Base-by-base conservation (phyloP, 805 yeast genomes). In the Lipomyces lipofer region DNA sequence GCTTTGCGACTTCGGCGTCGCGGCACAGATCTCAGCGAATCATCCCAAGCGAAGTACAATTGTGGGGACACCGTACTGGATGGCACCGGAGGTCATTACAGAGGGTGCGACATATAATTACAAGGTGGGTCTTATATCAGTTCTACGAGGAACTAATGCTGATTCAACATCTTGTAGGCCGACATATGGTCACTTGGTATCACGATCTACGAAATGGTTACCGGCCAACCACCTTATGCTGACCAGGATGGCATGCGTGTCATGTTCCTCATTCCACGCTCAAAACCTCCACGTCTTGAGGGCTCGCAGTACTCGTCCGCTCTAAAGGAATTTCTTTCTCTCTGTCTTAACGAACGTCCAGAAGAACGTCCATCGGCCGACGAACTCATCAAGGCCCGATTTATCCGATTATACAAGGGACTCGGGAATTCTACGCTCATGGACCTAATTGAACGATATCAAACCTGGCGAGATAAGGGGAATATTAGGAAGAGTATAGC, bases 101-200 rank as follows among this genome's bases (percentile, higher is more conserved):
- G 78, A 75, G 60, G 78, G 78, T 13, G 69, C 70, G 2, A 58
- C 70, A 10, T 75, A 75, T 63, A 72, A 74, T 48, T 88, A 69
- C 80, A 85, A 91, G 51, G 52, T 48, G 47, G 12, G 39, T 42
- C 12, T n/a, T 85, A 5, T 2, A 12, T 25, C 21, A 27, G 27
- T 21, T 29, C 4, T 46, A 7, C 2, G 13, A 2, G n/a, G 13
- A 7, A 17, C 13, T 25, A 33, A 32, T 13, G n/a, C n/a, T n/a
- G n/a, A n/a, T n/a, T n/a, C n/a, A 35, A 6, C 19, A 13, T 17
- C 17, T 10, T 13, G 3, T 32, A 54, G 71, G 99, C 96, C 0
- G 99, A 94, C 70, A 88, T 94, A 6, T 94, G 99, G 99, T 91
- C 98, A 0, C 70, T 92, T 45, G 99, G 99, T 13, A 88, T 94